Percentiles rank a stretch among this genome's conserved stretches.
Conservation (phyloP, 768 basidiomycete genomes). For the Mycena amicta region DNA sequence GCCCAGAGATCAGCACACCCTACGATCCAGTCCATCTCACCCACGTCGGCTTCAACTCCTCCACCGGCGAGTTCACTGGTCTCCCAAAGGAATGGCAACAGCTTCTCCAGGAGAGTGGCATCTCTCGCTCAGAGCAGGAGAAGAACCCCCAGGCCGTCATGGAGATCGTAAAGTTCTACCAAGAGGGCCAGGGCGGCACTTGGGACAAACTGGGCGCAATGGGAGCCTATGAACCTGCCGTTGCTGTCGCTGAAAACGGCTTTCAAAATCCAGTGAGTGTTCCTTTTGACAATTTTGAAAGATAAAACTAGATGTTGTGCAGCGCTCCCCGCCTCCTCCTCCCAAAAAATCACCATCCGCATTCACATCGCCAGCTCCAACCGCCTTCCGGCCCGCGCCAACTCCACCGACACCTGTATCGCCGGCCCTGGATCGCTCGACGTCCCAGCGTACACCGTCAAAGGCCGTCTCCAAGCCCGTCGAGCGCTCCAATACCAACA, state of each 20-base stretch:
- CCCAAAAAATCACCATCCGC: constrained; percentile 41
- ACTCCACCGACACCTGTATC: constrained; percentile 66
- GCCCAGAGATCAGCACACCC: constrained; percentile 93
- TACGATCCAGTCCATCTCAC: constrained; percentile 99
- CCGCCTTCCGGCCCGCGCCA: constrained; percentile 75
- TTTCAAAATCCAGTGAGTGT: constrained; percentile 59
- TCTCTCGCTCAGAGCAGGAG: constrained; percentile 92
- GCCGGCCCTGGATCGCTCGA: constrained; percentile 82
- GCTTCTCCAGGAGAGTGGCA: constrained; percentile 91
- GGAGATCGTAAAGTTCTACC: constrained; percentile 99
- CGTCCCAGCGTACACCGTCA: constrained; percentile 76
- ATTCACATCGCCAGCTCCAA: constrained; percentile 38
- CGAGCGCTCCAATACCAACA: constrained; percentile 72
- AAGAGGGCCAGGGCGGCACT: constrained; percentile 78
- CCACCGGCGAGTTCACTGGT: constrained; percentile 97
- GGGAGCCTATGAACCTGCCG: constrained; percentile 31
- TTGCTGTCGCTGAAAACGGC: constrained; percentile 46
- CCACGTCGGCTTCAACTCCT: constrained; percentile 98
- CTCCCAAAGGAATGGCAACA: constrained; percentile 99
- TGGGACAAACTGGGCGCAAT: constrained; percentile 86
- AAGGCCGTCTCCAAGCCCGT: constrained; percentile 53
- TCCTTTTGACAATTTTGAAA: too few relatives aligned
- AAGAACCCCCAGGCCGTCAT: constrained; percentile 97
- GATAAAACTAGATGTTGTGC: constrained; percentile 9
- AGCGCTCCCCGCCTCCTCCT: constrained; percentile 55